Evolutionary conservation across 2,329 filamentous ascomycete species (phyloP), one percentile per base, ranked within the genome.

Genomic region (Calonectria pauciramosa): DNA sequence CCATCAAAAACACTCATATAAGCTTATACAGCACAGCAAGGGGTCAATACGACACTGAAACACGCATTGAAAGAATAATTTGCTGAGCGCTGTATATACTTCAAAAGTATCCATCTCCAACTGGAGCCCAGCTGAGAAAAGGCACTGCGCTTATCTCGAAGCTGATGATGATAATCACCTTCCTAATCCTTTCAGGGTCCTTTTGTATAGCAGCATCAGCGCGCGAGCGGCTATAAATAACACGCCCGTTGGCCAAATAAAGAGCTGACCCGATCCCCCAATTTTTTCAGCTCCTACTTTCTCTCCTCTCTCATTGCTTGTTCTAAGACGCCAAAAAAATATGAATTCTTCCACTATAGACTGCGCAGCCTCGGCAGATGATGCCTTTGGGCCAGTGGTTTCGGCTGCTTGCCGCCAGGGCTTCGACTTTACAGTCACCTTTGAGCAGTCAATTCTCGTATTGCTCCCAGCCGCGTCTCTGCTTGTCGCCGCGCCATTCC

Each of bases 401-500:
- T 71, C 63, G 23, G 54, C 73, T 14, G 65, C 75, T 54, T 86
- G 86, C 23, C 85, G 86, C 26, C 83, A 86, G 49, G 81, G 86
- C 20, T 88, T 88, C 70, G 90, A 91, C 79, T 88, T 90, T 60
- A 88, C 87, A 3, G 81, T 91, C 18, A 85, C 87, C n/a, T 85
- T 91, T 60, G 84, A 86, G 74, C 83, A 86, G 30, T 83, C 81
- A 36, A 77, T 86, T 60, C 81, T 86, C 49, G 78, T 82, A 44
- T 79, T 84, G 11, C 74, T 79, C 2, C 85, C 84, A 2, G 82
- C 82, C 11, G 78, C 77, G 18, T 49, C 83, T 44, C 76, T 86
- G 11, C 66, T 86, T 7, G 30, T 85, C 11, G 75, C 77, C 6
- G 83, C 78, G 1, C 85, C 84, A 0, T 36, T 85, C n/a, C 83